Evolutionary conservation across 1,284 basidiomycete species (phyloP).

Genomic region (Trametes polyzona): DNA sequence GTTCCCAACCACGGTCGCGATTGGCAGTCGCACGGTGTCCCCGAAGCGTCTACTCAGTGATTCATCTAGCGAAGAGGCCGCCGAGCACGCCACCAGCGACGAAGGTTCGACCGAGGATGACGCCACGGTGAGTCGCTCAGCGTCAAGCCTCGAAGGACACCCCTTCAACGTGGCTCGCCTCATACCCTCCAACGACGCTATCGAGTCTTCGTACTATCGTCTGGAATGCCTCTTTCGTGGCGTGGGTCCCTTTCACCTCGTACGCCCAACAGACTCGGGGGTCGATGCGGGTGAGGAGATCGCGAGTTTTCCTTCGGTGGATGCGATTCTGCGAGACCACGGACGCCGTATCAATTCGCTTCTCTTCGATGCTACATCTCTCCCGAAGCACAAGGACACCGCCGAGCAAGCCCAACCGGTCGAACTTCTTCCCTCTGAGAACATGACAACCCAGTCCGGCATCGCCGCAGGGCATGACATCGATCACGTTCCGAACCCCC

Average conservation of each 20-base stretch:
- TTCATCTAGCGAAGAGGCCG: too few relatives aligned
- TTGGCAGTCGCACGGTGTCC: too few relatives aligned
- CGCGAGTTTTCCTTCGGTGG: background rate
- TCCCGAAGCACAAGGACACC: background rate
- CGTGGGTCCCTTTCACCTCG: background rate
- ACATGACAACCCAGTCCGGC: background rate
- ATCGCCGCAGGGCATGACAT: background rate
- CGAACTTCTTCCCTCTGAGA: constrained; percentile 3
- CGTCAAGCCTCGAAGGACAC: too few relatives aligned
- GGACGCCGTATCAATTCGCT: constrained; percentile 5
- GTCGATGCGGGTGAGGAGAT: background rate
- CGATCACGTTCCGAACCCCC: background rate
- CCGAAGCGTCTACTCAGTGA: too few relatives aligned
- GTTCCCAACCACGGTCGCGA: too few relatives aligned
- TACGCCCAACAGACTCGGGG: background rate
- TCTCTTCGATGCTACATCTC: constrained; percentile 1
- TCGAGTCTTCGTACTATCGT: background rate
- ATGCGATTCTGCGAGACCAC: constrained; percentile 1
- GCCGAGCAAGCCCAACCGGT: background rate
- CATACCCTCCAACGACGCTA: background rate
- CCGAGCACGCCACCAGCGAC: too few relatives aligned
- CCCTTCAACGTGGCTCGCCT: background rate
- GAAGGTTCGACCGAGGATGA: too few relatives aligned
- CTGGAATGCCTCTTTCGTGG: constrained; percentile 4
- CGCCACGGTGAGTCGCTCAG: too few relatives aligned